Conservation (phyloP, 1,139 yeast species). For the Geotrichum reessii region DNA sequence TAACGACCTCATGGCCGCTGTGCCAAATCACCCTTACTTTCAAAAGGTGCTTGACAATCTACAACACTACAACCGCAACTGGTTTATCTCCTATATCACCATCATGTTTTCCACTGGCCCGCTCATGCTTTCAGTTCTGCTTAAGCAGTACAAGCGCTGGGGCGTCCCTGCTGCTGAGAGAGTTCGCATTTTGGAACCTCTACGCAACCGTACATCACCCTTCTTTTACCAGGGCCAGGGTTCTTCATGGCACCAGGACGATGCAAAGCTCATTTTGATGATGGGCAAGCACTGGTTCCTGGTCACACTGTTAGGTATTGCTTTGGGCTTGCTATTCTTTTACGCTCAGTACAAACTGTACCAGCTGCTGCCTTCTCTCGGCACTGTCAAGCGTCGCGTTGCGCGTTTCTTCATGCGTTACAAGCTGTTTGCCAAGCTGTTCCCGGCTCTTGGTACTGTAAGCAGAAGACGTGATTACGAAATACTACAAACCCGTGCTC, state of each 20-base stretch:
- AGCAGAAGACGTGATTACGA: not conserved
- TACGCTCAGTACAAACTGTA: slow-evolving; percentile 60
- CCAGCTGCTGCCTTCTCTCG: slow-evolving; percentile 15
- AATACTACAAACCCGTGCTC: not conserved
- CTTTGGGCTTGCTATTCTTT: slow-evolving; percentile 52
- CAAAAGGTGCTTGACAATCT: slow-evolving; percentile 61
- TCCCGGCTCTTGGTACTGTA: not conserved
- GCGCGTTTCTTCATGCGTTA: not conserved
- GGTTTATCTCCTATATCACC: slow-evolving; percentile 70
- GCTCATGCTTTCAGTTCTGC: slow-evolving; percentile 71
- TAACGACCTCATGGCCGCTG: slow-evolving; percentile 88
- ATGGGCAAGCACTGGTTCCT: slow-evolving; percentile 65
- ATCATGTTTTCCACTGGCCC: slow-evolving; percentile 96
- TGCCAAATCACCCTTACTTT: slow-evolving; percentile 84
- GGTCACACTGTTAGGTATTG: slow-evolving; percentile 63
- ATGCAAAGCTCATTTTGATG: slow-evolving; percentile 67
- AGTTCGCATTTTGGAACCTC: slow-evolving; percentile 65
- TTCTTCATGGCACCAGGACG: slow-evolving; percentile 85
- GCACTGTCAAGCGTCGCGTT: slow-evolving; percentile 4
- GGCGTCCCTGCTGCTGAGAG: slow-evolving; percentile 22
- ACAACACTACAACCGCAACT: slow-evolving; percentile 43
- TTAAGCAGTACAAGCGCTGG: slow-evolving; percentile 85
- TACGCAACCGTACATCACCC: slow-evolving; percentile 39
- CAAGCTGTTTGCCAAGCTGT: not conserved
- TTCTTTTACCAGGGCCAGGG: slow-evolving; percentile 73